Evolutionary conservation across 2,329 filamentous ascomycete species (phyloP), one percentile per base, ranked within the genome.

Genomic region (Aspergillus pseudoglaucus): DNA sequence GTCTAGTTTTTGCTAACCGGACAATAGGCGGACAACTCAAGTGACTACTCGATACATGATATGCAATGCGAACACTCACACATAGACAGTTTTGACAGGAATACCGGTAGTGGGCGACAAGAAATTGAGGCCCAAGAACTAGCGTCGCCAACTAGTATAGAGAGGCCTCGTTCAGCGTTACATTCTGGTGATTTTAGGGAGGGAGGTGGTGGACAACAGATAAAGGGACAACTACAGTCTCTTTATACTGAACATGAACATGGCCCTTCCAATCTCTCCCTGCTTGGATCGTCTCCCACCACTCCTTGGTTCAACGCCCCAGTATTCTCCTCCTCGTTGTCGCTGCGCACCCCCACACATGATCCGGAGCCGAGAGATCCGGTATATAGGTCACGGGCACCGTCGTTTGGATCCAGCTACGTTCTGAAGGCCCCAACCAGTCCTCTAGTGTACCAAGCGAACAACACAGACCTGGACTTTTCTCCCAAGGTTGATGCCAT

Each of bases 401-500:
- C 84, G 6, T 84, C 82, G 1, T 76, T 87, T 12, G 85, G 87
- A 0, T 86, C 84, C 2, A 90, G 82, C 58, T 96, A 95, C 65
- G 78, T 87, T 27, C 86, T 95, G 52, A 86, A 91, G 68, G 82
- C 88, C 2, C 91, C 93, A 0, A 97, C 93, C 2, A 97, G 90
- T 59, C 93, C 93, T 12, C 75, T 98, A 9, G 90, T 94, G 1
- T 84, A 96, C 60, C 89, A 90, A 38, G 83, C 89, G 60, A 94
- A 85, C 69, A 93, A 90, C 56, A 84, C 88, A 6, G 88, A 93
- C 56, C 62, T 85, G 18, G 83, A 88, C 49, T 74, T 85, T 42
- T 75, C 81, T 2, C 73, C 79, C 53, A 74, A 74, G 17, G 66
- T 77, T 46, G 74, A 79, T 47, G 67, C 70, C 38, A 74, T 79